Evolutionary conservation across 1,284 basidiomycete genomes (phyloP).

Genomic region (Ustilago trichophora): DNA sequence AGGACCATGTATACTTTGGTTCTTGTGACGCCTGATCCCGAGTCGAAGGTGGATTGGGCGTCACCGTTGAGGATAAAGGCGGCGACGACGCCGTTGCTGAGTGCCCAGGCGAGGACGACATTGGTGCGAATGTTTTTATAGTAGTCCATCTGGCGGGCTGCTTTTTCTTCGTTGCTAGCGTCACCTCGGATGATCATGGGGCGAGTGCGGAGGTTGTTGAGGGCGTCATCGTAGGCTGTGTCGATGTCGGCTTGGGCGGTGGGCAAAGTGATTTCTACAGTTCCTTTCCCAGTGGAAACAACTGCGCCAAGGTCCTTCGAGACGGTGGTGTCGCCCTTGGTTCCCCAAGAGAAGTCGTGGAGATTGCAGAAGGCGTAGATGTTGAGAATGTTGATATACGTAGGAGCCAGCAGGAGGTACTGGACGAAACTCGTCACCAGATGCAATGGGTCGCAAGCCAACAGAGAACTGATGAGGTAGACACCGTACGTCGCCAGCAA

Average conservation of each 20-base stretch:
- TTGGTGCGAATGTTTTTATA: conserved; percentile 82
- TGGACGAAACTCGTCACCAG: conserved; percentile 92
- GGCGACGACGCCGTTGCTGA: conserved; percentile 73
- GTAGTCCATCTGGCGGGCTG: conserved; percentile 64
- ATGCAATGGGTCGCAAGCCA: conserved; percentile 90
- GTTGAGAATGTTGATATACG: conserved; percentile 81
- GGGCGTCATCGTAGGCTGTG: conserved; percentile 85
- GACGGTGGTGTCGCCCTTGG: conserved; percentile 66
- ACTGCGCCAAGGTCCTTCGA: conserved; percentile 63
- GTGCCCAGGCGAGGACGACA: conserved; percentile 83
- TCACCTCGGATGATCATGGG: conserved; percentile 68
- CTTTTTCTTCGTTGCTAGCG: conserved; percentile 60
- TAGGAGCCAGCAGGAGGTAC: conserved; percentile 89
- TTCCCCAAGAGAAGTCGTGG: conserved; percentile 66
- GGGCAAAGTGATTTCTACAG: conserved; percentile 85
- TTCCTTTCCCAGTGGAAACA: conserved; percentile 64
- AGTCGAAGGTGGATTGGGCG: conserved; percentile 47
- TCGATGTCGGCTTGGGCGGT: conserved; percentile 87
- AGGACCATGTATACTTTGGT: conserved; percentile 63
- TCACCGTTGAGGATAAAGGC: conserved; percentile 60
- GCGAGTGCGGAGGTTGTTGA: conserved; percentile 79
- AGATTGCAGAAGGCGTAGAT: conserved; percentile 65
- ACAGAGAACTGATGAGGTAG: conserved; percentile 71
- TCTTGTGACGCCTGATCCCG: conserved; percentile 41
- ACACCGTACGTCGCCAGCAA: conserved; percentile 83